Conservation (phyloP, 2,329 filamentous ascomycete species). For the Colletotrichum agaves region DNA sequence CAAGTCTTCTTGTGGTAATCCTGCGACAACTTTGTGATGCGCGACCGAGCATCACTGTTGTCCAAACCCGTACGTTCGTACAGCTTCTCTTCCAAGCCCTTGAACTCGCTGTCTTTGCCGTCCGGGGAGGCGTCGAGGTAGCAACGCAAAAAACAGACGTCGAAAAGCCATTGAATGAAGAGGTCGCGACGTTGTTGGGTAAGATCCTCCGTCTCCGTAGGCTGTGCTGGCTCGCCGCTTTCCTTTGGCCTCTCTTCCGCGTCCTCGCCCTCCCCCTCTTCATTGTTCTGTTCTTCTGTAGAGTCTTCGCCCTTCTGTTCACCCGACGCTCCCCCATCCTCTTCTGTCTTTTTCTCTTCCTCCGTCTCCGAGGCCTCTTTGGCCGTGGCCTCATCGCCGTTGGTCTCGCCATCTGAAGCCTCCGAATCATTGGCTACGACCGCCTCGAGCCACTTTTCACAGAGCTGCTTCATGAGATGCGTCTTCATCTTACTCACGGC, state of each 20-base stretch:
- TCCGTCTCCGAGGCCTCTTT: slow-evolving; percentile 29
- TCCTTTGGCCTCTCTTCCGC: slow-evolving; percentile 18
- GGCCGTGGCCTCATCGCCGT: slow-evolving; percentile 26
- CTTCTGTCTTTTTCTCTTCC: slow-evolving; percentile 33
- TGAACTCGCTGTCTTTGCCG: slow-evolving; percentile 46
- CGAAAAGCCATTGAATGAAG: slow-evolving; percentile 70
- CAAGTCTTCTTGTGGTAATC: slow-evolving; percentile 88
- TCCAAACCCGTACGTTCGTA: slow-evolving; percentile 60
- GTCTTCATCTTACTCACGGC: slow-evolving; percentile 73
- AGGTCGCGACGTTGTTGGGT: slow-evolving; percentile 56
- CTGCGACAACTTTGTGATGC: slow-evolving; percentile 70
- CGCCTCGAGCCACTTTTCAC: slow-evolving; percentile 57
- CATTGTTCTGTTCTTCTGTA: slow-evolving; percentile 25
- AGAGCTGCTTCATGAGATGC: slow-evolving; percentile 62
- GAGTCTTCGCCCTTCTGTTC: slow-evolving; percentile 32
- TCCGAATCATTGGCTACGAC: slow-evolving; percentile 46
- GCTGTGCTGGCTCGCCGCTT: slow-evolving; percentile 26
- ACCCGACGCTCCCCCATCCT: slow-evolving; percentile 7
- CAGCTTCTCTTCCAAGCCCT: slow-evolving; percentile 58
- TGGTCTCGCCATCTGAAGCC: slow-evolving; percentile 24
- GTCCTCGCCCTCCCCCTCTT: slow-evolving; percentile 37
- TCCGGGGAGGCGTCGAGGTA: slow-evolving; percentile 51
- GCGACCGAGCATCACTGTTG: slow-evolving; percentile 57
- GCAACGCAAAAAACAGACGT: slow-evolving; percentile 62
- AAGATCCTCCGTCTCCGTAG: slow-evolving; percentile 28